phyloP scores from a whole-genome alignment of 225 moss, liverwort and hornwort species.

The Pleurozium schreberi region DNA sequence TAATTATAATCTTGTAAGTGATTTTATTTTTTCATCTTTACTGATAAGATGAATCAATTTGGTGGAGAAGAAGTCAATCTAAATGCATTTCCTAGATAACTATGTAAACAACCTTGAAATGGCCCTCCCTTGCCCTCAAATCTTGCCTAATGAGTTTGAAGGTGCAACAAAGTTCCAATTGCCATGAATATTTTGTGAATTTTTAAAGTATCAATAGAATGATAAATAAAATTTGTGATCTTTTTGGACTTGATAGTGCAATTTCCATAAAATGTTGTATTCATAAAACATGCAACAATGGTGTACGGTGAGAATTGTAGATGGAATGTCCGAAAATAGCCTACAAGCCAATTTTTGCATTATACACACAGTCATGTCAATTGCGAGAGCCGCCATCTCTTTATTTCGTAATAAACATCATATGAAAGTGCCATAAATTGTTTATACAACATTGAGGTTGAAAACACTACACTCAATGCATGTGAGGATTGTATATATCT shows the following conservation, averaged over 20 bases:
- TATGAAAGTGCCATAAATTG: not conserved
- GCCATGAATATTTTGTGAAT: not conserved
- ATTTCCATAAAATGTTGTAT: not conserved
- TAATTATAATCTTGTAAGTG: not conserved
- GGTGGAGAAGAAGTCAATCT: not conserved
- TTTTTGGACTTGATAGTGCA: not conserved
- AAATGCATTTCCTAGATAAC: too few species aligned
- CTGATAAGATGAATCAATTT: not conserved
- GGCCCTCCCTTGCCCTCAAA: too few species aligned
- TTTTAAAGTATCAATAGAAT: not conserved
- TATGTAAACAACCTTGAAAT: too few species aligned
- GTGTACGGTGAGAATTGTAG: not conserved
- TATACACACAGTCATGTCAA: not conserved
- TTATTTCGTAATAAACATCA: not conserved
- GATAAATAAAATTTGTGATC: not conserved
- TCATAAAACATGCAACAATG: not conserved
- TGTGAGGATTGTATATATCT: not conserved
- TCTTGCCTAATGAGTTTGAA: too few species aligned
- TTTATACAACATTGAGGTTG: not conserved
- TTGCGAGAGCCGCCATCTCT: rapidly evolving
- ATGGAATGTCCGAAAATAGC: not conserved
- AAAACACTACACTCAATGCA: not conserved
- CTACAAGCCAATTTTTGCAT: not conserved
- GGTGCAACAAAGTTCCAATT: not conserved
- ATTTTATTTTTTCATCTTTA: not conserved